Base-by-base conservation (phyloP, 208 protist genomes). In the Vickermania spadyakhi region DNA sequence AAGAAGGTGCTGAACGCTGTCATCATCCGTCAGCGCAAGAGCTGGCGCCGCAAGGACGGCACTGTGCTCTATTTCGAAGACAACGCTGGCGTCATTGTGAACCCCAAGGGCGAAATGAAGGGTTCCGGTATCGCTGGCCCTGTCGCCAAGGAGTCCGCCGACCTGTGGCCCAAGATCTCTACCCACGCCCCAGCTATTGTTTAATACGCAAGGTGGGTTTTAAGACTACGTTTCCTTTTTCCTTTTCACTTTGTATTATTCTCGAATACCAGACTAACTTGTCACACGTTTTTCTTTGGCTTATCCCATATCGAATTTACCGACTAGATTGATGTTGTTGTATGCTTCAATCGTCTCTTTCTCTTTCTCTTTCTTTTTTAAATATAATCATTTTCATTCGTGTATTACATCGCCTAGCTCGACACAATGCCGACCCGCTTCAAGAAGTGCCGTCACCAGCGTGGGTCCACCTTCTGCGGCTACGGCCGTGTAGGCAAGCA, bases 81-180 rank as follows among this genome's bases (percentile, higher is more conserved):
- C 76, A 99, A 99, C 74, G 98, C 98, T 52, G 97, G 96, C 65
- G 97, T 99, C 27, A 99, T 99, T 57, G 96, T 99, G 23, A 99
- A 99, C 81, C 84, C 86, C 52, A 99, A 99, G 84, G 98, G 98
- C 67, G 97, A 99, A 75, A 97, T 99, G 83, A 99, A 99, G 89
- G 92, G 98, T 55, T 99, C 97, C 7, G 94, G 91, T 62, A 97
- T 99, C 72, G 93, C 89, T 31, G 98, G 98, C 14, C 98, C 98
- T 56, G 96, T 99, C 26, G 96, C 92, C 45, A 99, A 99, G 83
- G 98, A 99, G 81, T 95, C 86, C 75, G 97, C 97, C 25, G 98
- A 99, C 60, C 79, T 99, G 28, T 99, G 98, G 98, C 98, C 97
- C 49, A 91, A 93, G 79, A 98, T 99, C 72, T 84, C 96, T 60